A percentile compares a stretch with the other conserved stretches of the same genome.
phyloP scores from a whole-genome alignment of 768 basidiomycete species.

The Phaeotremella fagi region DNA sequence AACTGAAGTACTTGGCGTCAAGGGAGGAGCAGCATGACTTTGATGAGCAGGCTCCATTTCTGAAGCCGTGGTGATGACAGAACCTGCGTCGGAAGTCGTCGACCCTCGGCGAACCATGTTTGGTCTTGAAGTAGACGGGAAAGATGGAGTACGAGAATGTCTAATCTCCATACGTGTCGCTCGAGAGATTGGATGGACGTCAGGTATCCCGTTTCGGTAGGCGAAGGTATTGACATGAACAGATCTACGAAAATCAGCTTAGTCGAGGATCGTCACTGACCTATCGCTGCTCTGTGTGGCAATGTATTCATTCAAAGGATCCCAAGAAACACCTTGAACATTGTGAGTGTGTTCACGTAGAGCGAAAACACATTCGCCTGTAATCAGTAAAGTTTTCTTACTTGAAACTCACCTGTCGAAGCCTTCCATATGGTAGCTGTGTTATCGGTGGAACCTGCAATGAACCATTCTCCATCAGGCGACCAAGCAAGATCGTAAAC shows the following conservation, averaged over 20 bases:
- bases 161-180: conserved; percentile 59
- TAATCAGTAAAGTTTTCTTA: conserved; percentile 6
- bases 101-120: conserved; percentile 66
- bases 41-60: conserved; percentile 55
- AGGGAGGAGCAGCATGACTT: conserved; percentile 43
- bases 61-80: conserved; percentile 54
- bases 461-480: conserved; percentile 85
- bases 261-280: conserved; percentile 29
- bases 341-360: conserved; percentile 86
- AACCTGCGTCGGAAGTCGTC: conserved; percentile 70
- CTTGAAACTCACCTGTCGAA: conserved; percentile 28
- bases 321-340: conserved; percentile 99
- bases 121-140: conserved; percentile 38
- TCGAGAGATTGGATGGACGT: conserved; percentile 85
- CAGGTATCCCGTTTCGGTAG: conserved; percentile 72
- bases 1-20: conserved; percentile 43
- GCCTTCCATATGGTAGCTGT: conserved; percentile 56
- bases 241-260: conserved; percentile 50
- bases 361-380: conserved; percentile 39
- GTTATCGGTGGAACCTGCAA: conserved; percentile 97
- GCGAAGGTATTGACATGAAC: conserved; percentile 90
- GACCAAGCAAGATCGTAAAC: conserved; percentile 98
- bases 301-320: conserved; percentile 92
- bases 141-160: conserved; percentile 47
- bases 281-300: conserved; percentile 96